Percentiles rank a stretch among this genome's conserved stretches.
These are phyloP conservation scores for Ciborinia camelliae DNA, from an alignment of 2,329 filamentous ascomycete genomes.

Conservation along the genomic window DNA sequence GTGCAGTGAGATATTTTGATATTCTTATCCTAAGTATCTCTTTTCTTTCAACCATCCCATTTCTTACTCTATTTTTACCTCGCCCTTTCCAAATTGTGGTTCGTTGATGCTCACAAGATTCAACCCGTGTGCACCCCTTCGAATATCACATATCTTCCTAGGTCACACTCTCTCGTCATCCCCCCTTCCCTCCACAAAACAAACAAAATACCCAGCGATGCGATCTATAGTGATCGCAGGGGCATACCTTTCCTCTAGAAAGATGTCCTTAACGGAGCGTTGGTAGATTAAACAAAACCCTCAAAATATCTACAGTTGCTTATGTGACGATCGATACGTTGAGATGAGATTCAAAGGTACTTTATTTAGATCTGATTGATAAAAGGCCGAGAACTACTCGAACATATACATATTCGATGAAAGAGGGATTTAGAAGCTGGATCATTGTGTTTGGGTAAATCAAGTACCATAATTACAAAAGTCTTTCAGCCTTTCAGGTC, in stretches of 20 bases:
- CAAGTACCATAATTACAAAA: neutral
- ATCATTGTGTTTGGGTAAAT: neutral
- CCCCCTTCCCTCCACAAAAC: slow-evolving; percentile 16
- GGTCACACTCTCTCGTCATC: neutral
- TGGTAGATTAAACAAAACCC: slow-evolving; percentile 51
- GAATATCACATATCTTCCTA: slow-evolving; percentile 17
- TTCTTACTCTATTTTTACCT: neutral
- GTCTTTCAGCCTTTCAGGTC: neutral
- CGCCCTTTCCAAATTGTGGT: neutral
- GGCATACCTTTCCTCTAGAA: slow-evolving; percentile 62
- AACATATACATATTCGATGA: slow-evolving; percentile 28
- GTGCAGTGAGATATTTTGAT: slow-evolving; percentile 8
- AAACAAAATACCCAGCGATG: slow-evolving; percentile 59
- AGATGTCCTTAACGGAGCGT: slow-evolving; percentile 78
- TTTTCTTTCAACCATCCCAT: neutral
- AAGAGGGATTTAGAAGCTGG: too few relatives aligned
- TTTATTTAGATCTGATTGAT: slow-evolving; percentile 36
- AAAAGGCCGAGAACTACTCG: slow-evolving; percentile 39
- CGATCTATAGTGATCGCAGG: slow-evolving; percentile 71
- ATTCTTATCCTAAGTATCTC: neutral
- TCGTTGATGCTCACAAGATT: neutral
- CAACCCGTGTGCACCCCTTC: neutral
- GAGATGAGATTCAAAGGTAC: slow-evolving; percentile 37
- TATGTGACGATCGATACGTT: neutral
- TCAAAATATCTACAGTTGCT: slow-evolving; percentile 22